Conservation (phyloP, 495 filamentous ascomycete species). For the Pyrenula aspistea region DNA sequence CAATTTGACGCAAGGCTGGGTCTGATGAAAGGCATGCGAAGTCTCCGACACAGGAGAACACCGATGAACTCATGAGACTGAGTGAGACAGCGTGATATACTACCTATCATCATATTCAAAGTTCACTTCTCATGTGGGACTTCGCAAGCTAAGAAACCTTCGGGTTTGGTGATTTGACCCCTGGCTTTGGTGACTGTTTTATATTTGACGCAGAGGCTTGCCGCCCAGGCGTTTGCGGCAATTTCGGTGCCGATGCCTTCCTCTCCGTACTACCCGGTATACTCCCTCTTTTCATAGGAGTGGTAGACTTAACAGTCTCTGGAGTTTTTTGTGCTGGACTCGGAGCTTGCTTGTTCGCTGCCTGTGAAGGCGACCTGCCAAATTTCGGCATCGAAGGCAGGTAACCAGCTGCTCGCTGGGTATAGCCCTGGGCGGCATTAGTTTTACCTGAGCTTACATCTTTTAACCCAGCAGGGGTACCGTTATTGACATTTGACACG, state of each 20-base stretch:
- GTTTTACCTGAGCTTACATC: neutral
- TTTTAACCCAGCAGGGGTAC: neutral
- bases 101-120: too few relatives aligned
- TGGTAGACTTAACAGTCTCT: neutral
- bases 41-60: too few relatives aligned
- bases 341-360: neutral
- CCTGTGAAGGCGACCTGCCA: neutral
- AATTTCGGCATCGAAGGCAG: neutral
- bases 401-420: neutral
- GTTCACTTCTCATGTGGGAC: too few relatives aligned
- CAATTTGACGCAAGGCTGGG: too few relatives aligned
- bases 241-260: neutral
- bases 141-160: too few relatives aligned
- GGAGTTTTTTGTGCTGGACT: neutral
- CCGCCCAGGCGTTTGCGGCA: neutral
- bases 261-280: neutral
- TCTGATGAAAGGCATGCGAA: too few relatives aligned
- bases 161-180: too few relatives aligned
- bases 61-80: too few relatives aligned
- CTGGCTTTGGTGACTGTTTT: neutral
- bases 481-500: neutral
- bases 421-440: neutral
- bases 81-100: too few relatives aligned
- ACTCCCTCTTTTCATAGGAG: neutral
- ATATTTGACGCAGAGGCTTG: neutral